Conservation (phyloP, 2,329 filamentous ascomycete genomes). For the Coniochaeta pulveracea region DNA sequence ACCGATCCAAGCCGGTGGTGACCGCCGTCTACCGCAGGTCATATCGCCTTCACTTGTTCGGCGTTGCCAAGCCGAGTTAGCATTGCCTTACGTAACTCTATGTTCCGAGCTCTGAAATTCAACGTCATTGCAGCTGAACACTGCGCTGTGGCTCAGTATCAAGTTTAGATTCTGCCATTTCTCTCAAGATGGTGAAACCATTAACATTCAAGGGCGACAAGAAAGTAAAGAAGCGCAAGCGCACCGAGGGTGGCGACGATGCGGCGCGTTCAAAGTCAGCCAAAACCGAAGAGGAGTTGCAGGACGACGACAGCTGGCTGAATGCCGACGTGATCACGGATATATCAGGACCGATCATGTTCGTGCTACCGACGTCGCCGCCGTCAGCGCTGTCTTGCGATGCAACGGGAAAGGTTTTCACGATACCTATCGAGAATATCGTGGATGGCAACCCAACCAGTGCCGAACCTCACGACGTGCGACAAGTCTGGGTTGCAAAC, state of each 20-base stretch:
- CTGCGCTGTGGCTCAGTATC: too few species aligned
- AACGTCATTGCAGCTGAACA: too few species aligned
- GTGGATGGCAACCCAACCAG: conserved; percentile 72
- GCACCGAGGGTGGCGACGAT: conserved; percentile 39
- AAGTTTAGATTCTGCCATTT: too few species aligned
- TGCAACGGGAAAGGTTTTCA: conserved; percentile 75
- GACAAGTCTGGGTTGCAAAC: conserved; percentile 91
- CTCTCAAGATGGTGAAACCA: conserved; percentile 71
- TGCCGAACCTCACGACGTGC: conserved; percentile 88
- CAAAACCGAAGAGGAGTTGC: conserved; percentile 23
- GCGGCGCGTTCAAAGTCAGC: conserved; percentile 21
- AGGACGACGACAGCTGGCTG: conserved; percentile 82
- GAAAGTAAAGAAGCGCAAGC: conserved; percentile 85
- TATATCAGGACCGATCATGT: conserved; percentile 68
- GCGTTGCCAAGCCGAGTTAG: too few species aligned
- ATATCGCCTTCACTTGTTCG: too few species aligned
- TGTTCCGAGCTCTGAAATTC: too few species aligned
- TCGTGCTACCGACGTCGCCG: conserved; percentile 67
- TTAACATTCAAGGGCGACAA: conserved; percentile 96
- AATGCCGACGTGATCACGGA: conserved; percentile 66
- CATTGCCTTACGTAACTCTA: too few species aligned
- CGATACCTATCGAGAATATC: conserved; percentile 74
- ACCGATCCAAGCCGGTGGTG: too few species aligned
- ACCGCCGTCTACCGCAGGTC: too few species aligned
- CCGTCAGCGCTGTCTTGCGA: conserved; percentile 75